Evolutionary conservation across 352 stramenopile species (phyloP).

Genomic region (Pythium rhizo-oryzae): DNA sequence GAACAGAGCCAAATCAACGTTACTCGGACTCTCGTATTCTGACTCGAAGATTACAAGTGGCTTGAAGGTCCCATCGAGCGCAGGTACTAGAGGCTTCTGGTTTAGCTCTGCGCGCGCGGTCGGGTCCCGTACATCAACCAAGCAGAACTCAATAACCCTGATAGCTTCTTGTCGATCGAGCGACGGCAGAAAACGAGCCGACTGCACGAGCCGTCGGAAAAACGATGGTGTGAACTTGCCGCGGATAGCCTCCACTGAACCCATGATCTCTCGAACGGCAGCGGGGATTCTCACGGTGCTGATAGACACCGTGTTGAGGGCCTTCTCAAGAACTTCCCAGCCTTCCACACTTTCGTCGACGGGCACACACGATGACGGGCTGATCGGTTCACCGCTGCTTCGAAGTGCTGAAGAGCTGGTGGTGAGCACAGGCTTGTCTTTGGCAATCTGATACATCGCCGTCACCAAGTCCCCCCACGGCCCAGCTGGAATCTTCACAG

Average conservation of each 20-base stretch:
- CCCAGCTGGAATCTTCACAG: conserved; percentile 40
- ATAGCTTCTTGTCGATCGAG: conserved; percentile 3
- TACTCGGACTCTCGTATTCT: background rate
- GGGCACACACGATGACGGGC: conserved; percentile 15
- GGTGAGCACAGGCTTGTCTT: conserved; percentile 49
- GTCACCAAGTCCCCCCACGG: conserved; percentile 59
- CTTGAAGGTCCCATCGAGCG: conserved; percentile 15
- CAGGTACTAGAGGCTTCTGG: conserved; percentile 18
- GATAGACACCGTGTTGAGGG: conserved; percentile 24
- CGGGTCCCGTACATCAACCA: conserved; percentile 14
- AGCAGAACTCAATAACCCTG: conserved; percentile 25
- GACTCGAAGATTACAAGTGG: conserved; percentile 7
- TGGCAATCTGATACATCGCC: conserved; percentile 59
- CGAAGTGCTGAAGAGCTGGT: conserved; percentile 27
- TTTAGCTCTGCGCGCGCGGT: conserved; percentile 15
- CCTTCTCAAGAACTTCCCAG: conserved; percentile 22
- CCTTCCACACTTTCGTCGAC: conserved; percentile 24
- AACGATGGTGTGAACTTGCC: conserved; percentile 26
- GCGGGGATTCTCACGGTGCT: conserved; percentile 20
- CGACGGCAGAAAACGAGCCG: conserved; percentile 16
- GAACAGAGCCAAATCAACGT: conserved; percentile 14
- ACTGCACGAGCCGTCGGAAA: conserved; percentile 21
- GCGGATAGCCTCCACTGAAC: conserved; percentile 7
- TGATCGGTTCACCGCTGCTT: conserved; percentile 17
- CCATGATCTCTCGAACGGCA: conserved; percentile 15